Percentiles rank a stretch among this genome's conserved stretches.
Conservation (phyloP, 1,139 yeast species). For the Yamadazyma oceani region DNA sequence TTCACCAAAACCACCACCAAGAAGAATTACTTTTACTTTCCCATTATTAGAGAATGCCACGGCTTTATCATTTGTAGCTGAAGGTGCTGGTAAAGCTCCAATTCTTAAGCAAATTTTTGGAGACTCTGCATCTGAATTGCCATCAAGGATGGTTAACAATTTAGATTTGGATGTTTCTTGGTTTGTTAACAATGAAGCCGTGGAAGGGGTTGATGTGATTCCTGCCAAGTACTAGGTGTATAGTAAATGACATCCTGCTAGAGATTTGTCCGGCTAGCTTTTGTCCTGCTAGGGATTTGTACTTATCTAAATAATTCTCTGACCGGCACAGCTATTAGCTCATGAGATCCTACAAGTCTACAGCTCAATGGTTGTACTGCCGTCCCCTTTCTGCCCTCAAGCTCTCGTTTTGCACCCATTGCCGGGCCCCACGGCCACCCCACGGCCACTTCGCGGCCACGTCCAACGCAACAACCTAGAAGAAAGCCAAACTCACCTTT, state of each 20-base stretch:
- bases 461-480: background rate
- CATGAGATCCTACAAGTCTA: too few relatives aligned
- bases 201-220: conserved; percentile 58
- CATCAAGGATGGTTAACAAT: conserved; percentile 71
- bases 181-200: conserved; percentile 80
- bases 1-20: conserved; percentile 79
- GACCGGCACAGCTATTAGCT: too few relatives aligned
- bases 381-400: too few relatives aligned
- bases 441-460: too few relatives aligned
- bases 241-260: background rate
- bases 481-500: too few relatives aligned
- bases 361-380: too few relatives aligned
- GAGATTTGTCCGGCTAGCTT: too few relatives aligned
- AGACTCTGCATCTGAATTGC: conserved; percentile 52
- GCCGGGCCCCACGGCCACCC: too few relatives aligned
- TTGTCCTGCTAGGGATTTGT: too few relatives aligned
- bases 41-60: conserved; percentile 57
- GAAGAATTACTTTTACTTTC: conserved; percentile 71
- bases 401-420: background rate
- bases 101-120: conserved; percentile 69
- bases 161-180: conserved; percentile 57
- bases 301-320: too few relatives aligned
- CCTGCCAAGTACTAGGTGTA: conserved; percentile 42
- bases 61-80: conserved; percentile 79
- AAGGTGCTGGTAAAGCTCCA: conserved; percentile 82